Evolutionary conservation across 352 stramenopile genomes (phyloP).

Genomic region (Phytophthora boehmeriae): DNA sequence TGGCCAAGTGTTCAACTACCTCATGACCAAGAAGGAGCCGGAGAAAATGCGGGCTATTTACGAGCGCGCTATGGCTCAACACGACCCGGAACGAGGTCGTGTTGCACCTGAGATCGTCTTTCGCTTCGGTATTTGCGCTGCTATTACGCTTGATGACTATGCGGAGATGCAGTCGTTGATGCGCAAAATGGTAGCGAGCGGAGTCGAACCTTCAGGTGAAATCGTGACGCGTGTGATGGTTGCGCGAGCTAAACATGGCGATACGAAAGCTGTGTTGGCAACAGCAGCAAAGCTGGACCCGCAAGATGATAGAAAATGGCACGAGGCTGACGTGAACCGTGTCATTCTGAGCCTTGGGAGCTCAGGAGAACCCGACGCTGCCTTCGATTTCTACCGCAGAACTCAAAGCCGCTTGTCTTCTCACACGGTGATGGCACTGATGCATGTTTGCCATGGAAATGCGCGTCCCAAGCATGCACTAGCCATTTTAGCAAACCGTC

Average conservation of each 20-base stretch:
- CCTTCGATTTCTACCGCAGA: slow-evolving; percentile 70
- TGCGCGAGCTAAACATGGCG: slow-evolving; percentile 37
- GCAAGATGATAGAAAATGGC: slow-evolving; percentile 39
- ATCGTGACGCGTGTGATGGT: slow-evolving; percentile 51
- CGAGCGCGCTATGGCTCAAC: slow-evolving; percentile 32
- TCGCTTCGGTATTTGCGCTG: slow-evolving; percentile 55
- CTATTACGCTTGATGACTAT: slow-evolving; percentile 44
- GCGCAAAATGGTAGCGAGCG: slow-evolving; percentile 39
- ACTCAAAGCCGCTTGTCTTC: slow-evolving; percentile 47
- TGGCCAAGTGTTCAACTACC: slow-evolving; percentile 48
- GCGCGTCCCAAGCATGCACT: slow-evolving; percentile 47
- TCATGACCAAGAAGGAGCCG: slow-evolving; percentile 24
- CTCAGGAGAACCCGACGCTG: slow-evolving; percentile 36
- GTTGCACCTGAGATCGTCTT: slow-evolving; percentile 61
- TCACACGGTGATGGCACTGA: slow-evolving; percentile 51
- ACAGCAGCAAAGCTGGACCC: slow-evolving; percentile 37
- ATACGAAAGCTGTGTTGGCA: slow-evolving; percentile 42
- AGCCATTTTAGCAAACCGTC: slow-evolving; percentile 58
- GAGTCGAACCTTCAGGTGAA: slow-evolving; percentile 43
- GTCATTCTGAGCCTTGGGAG: slow-evolving; percentile 56
- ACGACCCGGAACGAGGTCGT: slow-evolving; percentile 26
- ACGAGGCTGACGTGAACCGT: slow-evolving; percentile 52
- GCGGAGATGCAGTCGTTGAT: slow-evolving; percentile 32
- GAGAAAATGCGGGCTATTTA: slow-evolving; percentile 37
- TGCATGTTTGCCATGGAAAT: slow-evolving; percentile 51